Conservation (phyloP, 495 filamentous ascomycete species). For the Chaetomium cochliodes region DNA sequence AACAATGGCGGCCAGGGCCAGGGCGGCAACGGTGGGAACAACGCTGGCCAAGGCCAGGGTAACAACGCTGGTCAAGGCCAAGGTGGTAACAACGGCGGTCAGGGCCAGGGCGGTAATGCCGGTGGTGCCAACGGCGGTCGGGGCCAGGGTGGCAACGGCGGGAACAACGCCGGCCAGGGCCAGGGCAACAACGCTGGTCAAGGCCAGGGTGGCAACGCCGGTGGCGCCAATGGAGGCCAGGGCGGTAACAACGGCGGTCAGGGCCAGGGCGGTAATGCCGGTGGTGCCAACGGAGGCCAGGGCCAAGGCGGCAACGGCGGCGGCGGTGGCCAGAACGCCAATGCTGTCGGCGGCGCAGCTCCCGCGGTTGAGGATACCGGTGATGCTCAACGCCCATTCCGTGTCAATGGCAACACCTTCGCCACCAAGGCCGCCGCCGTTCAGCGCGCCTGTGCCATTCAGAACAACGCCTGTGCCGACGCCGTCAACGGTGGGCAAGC, state of each 20-base stretch:
- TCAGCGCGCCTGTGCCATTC: constrained; percentile 46
- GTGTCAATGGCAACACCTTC: constrained; percentile 54
- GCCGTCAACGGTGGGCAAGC: constrained; percentile 43
- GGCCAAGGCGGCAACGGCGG: not conserved
- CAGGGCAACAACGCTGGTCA: not conserved
- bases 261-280: constrained; percentile 15
- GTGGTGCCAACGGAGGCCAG: not conserved
- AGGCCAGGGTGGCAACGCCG: constrained; percentile 12
- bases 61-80: not conserved
- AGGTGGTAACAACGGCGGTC: constrained; percentile 5
- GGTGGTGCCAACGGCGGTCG: not conserved
- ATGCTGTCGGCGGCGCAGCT: constrained; percentile 28
- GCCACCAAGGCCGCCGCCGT: constrained; percentile 42
- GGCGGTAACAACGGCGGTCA: constrained; percentile 8
- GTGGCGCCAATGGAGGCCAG: not conserved
- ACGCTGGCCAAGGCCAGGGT: constrained; percentile 4
- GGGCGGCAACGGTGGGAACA: constrained; percentile 1
- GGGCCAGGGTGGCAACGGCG: not conserved
- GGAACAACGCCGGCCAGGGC: constrained; percentile 11
- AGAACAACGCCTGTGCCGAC: constrained; percentile 53
- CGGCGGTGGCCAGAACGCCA: constrained; percentile 1
- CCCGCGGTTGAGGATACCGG: constrained; percentile 43
- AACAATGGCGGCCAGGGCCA: not conserved
- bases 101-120: constrained; percentile 13
- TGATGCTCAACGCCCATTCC: constrained; percentile 47